Evolutionary conservation across 169 alveolate species (phyloP).

Genomic region (Cryptosporidium viatorum): DNA sequence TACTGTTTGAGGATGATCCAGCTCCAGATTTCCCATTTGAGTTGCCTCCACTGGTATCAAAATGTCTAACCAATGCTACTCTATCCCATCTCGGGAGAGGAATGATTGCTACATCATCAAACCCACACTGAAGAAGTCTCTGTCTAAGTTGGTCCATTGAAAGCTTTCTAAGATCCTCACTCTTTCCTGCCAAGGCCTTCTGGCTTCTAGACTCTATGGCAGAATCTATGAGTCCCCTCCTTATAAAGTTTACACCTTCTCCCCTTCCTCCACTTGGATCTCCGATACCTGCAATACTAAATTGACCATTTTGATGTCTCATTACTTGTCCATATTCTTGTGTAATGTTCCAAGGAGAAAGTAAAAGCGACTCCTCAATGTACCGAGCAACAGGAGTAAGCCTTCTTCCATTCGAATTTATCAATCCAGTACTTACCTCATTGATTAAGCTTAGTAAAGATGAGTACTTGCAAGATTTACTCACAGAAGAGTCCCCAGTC

Average conservation of each 20-base stretch:
- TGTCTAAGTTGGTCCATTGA: constrained; percentile 87
- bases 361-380: constrained; percentile 85
- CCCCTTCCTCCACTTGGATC: constrained; percentile 91
- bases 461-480: not conserved
- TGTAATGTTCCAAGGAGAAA: constrained; percentile 88
- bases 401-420: constrained; percentile 72
- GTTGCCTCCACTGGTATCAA: constrained; percentile 55
- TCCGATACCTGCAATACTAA: constrained; percentile 84
- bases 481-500: not conserved
- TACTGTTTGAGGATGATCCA: not conserved
- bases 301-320: constrained; percentile 86
- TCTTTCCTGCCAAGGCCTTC: constrained; percentile 79
- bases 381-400: constrained; percentile 78
- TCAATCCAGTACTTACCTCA: constrained; percentile 59
- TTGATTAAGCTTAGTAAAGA: constrained; percentile 29
- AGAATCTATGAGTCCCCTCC: constrained; percentile 79
- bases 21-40: constrained; percentile 27
- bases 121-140: constrained; percentile 85
- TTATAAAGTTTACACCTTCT: constrained; percentile 85
- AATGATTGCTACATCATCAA: constrained; percentile 84
- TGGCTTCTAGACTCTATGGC: constrained; percentile 65
- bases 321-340: constrained; percentile 85
- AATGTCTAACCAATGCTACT: constrained; percentile 88
- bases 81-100: constrained; percentile 91
- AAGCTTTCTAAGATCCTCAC: constrained; percentile 87